Evolutionary conservation across 305 asterid genomes (phyloP).

Genomic region (Fraxinus dipetala): DNA sequence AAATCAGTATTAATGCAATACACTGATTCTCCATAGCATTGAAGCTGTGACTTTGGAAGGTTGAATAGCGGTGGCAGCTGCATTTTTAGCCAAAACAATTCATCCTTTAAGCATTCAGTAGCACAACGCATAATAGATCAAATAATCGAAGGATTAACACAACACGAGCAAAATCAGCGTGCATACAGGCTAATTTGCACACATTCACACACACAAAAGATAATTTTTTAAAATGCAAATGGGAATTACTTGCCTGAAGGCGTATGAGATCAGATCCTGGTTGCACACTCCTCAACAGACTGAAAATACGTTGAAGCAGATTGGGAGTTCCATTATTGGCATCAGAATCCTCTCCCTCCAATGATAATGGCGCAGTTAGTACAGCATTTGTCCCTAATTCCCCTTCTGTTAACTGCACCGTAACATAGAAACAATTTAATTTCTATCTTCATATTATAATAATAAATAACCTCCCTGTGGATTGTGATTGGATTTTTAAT

Average conservation of each 20-base stretch:
- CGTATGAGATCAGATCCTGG: conserved; percentile 81
- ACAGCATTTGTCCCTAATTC: conserved; percentile 29
- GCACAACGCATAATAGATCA: neutral
- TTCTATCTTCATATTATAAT: neutral
- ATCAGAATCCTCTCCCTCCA: conserved; percentile 42
- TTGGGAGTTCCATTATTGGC: conserved; percentile 58
- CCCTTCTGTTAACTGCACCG: conserved; percentile 39
- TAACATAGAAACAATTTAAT: neutral
- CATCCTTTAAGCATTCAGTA: neutral
- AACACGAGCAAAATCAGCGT: neutral
- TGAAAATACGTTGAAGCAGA: conserved; percentile 54
- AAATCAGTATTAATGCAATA: conserved; percentile 46
- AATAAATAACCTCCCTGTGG: neutral
- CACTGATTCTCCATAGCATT: conserved; percentile 70
- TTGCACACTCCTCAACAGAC: conserved; percentile 49
- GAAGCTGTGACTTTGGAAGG: conserved; percentile 88
- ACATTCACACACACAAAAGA: neutral
- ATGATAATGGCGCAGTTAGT: conserved; percentile 59
- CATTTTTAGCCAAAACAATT: neutral
- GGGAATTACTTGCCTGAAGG: conserved; percentile 47
- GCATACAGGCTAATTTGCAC: neutral
- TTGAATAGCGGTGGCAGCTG: conserved; percentile 93
- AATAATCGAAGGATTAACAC: neutral
- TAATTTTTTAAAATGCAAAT: neutral
- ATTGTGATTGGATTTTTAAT: neutral